phyloP scores from a whole-genome alignment of 192 early-diverging fungal species.

The Coemansia sp. region DNA sequence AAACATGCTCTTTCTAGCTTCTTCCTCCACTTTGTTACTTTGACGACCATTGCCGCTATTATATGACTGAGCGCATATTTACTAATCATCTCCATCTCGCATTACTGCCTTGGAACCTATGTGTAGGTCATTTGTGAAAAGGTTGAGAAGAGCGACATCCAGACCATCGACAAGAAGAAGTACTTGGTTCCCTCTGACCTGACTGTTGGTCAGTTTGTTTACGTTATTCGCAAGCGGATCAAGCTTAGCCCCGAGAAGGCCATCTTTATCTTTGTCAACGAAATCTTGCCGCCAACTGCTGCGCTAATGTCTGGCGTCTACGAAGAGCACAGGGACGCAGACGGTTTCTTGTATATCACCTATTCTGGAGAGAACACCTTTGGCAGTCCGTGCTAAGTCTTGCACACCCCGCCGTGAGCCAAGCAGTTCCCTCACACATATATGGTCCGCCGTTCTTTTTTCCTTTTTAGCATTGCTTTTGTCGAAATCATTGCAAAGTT shows the following conservation, averaged over 20 bases:
- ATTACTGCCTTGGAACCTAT: neutral
- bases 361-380: slow-evolving; percentile 91
- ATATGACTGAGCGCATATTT: neutral
- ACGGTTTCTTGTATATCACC: slow-evolving; percentile 96
- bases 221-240: slow-evolving; percentile 95
- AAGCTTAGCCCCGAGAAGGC: slow-evolving; percentile 97
- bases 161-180: slow-evolving; percentile 98
- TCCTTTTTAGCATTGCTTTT: slow-evolving; percentile 18
- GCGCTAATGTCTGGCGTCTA: slow-evolving; percentile 94
- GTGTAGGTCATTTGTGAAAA: slow-evolving; percentile 84
- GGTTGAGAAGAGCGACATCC: slow-evolving; percentile 97
- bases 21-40: neutral
- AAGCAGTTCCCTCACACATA: neutral
- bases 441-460: slow-evolving; percentile 11
- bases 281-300: slow-evolving; percentile 90
- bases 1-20: slow-evolving; percentile 4
- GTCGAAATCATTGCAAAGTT: neutral
- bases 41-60: neutral
- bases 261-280: slow-evolving; percentile 99
- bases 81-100: neutral
- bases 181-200: slow-evolving; percentile 96
- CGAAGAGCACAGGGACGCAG: slow-evolving; percentile 96
- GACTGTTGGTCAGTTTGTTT: slow-evolving; percentile 97
- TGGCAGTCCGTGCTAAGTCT: slow-evolving; percentile 43
- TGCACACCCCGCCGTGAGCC: neutral